Evolutionary conservation across 345 rosid species (phyloP), one percentile per base, ranked within the genome.

Genomic region (Luvunga scandens): DNA sequence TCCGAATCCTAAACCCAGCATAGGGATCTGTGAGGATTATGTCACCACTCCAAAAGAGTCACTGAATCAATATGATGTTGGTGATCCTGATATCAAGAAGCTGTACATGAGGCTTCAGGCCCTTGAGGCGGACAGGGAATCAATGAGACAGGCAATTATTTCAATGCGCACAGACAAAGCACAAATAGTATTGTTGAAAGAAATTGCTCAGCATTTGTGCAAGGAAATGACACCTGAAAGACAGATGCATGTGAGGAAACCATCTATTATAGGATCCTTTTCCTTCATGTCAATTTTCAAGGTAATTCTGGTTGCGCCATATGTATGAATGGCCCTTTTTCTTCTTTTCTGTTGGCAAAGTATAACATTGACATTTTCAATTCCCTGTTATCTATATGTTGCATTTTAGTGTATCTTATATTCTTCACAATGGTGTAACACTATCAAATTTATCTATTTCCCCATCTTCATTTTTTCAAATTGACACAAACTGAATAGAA

Each of bases 71-170:
- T 85, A 86, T 76, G 97, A 91, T 77, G 69, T 69, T 73, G 83
- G 73, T 70, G 94, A 93, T 91, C 94, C 95, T 33, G 98, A 94
- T 80, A 79, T 97, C 74, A 86, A 90, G 80, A 97, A 91, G 75
- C 94, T 97, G 24, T 90, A 90, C 82, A 84, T 73, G 86, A 90
- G 99, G 87, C 94, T 97, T 85, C 99, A 97, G 74, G 90, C 97
- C 13, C 92, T 97, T 50, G 98, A 97, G 89, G 98, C 96, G 21
- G 97, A 97, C 81, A 91, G 98, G 82, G 99, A 97, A 87, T 97
- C 98, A 16, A 91, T 97, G 99, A 90, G 92, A 81, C 97, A 93
- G 68, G 91, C 97, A 76, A 77, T 97, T 79, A 64, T 94, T 71
- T 94, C 99, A 39, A 94, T 93, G 98, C 90, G 98, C 27, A 94